Conservation (phyloP, 192 early-diverging fungal genomes). For the Coemansia biformis region DNA sequence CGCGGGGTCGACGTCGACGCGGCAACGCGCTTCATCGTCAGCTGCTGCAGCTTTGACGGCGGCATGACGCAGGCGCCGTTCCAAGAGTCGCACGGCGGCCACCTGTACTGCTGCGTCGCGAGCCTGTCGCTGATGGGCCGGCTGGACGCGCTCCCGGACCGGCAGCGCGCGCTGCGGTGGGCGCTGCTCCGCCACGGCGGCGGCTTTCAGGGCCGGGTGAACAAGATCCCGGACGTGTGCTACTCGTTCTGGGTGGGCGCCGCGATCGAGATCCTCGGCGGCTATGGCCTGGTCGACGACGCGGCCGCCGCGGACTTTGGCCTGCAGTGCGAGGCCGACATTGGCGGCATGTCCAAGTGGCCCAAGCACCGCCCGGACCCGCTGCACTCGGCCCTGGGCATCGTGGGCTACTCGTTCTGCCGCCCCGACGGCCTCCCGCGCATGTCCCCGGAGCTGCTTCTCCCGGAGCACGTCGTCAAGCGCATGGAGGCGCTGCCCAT, state of each 20-base stretch:
- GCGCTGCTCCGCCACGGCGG: constrained; percentile 65
- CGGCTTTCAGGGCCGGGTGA: constrained; percentile 87
- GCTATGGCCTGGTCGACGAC: constrained; percentile 31
- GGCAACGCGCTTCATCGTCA: constrained; percentile 26
- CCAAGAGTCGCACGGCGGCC: constrained; percentile 85
- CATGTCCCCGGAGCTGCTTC: constrained; percentile 43
- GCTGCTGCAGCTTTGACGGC: constrained; percentile 39
- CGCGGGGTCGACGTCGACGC: constrained; percentile 66
- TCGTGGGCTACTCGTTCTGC: constrained; percentile 39
- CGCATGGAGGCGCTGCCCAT: constrained; percentile 1
- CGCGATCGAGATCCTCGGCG: constrained; percentile 52
- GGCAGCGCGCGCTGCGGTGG: constrained; percentile 63
- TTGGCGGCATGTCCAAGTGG: constrained; percentile 45
- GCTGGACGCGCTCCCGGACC: constrained; percentile 53
- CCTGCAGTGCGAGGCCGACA: constrained; percentile 22
- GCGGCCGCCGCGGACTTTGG: constrained; percentile 13
- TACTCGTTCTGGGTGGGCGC: constrained; percentile 98
- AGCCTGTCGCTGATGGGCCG: constrained; percentile 69
- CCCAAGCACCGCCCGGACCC: constrained; percentile 35
- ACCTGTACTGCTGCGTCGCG: constrained; percentile 83
- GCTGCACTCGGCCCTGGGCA: constrained; percentile 42
- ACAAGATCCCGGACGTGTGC: constrained; percentile 88
- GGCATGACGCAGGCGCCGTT: constrained; percentile 74
- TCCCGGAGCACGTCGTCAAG: constrained; percentile 19
- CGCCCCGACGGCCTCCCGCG: constrained; percentile 26